These are phyloP conservation scores for Elsinoe necatrix DNA, from an alignment of 2,329 filamentous ascomycete genomes.

Conservation along the genomic window DNA sequence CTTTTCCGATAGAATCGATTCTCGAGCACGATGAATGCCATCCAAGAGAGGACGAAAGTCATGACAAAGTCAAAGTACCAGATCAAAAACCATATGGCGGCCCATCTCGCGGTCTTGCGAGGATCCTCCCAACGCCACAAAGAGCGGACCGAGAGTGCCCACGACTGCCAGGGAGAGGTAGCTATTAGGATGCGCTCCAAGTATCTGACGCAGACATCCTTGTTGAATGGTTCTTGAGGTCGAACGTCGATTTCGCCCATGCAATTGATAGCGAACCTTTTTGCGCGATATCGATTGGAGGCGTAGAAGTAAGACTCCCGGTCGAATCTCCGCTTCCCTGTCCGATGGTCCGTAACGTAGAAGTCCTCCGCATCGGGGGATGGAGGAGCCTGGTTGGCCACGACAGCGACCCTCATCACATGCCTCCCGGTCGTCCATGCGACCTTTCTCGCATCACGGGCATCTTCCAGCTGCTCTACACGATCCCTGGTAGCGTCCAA, in stretches of 20 bases:
- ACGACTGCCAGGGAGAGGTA: constrained; percentile 35
- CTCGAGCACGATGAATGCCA: constrained; percentile 29
- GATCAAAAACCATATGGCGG: constrained; percentile 28
- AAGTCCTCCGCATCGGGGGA: constrained; percentile 26
- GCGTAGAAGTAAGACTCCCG: constrained; percentile 20
- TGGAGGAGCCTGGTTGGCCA: constrained; percentile 25
- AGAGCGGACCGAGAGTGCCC: constrained; percentile 29
- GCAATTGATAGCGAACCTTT: constrained; percentile 15
- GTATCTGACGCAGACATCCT: constrained; percentile 29
- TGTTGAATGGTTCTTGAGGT: constrained; percentile 29
- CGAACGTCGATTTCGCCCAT: constrained; percentile 29
- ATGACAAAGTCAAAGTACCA: constrained; percentile 33
- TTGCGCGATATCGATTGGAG: not conserved
- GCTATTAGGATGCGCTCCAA: constrained; percentile 34
- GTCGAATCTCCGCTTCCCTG: constrained; percentile 28
- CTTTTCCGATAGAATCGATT: constrained; percentile 26
- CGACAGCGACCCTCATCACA: constrained; percentile 31
- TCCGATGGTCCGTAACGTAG: constrained; percentile 21
- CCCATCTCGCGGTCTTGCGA: constrained; percentile 30
- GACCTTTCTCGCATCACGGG: constrained; percentile 30
- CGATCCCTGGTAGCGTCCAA: constrained; percentile 16
- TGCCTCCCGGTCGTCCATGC: constrained; percentile 34
- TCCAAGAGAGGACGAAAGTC: constrained; percentile 29
- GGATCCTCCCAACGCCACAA: constrained; percentile 36
- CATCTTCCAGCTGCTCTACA: constrained; percentile 28